Percentiles rank a stretch among this genome's conserved stretches.
Evolutionary conservation across 768 basidiomycete genomes (phyloP).

Genomic region (Mycena vitilis): DNA sequence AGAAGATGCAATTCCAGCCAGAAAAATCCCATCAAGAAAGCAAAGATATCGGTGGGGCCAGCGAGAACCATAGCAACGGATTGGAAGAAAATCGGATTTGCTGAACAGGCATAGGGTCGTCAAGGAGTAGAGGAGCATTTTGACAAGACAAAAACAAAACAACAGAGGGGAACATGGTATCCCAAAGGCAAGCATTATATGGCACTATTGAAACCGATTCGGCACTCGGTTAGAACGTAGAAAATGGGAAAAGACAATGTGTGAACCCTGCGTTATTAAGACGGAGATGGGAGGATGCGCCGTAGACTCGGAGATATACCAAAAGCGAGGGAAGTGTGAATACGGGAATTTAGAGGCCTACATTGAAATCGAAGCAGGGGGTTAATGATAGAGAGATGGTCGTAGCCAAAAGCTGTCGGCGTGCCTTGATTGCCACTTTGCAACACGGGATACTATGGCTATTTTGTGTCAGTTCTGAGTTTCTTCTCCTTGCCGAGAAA

Average conservation of each 20-base stretch:
- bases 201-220: background rate
- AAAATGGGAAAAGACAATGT: background rate
- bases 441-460: too few relatives aligned
- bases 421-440: too few relatives aligned
- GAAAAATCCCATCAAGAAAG: constrained; percentile 2
- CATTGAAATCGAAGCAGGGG: too few relatives aligned
- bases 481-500: too few relatives aligned
- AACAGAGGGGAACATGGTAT: too few relatives aligned
- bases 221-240: background rate
- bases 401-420: too few relatives aligned
- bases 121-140: background rate
- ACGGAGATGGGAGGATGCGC: too few relatives aligned
- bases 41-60: background rate
- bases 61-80: constrained; percentile 34
- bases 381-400: background rate
- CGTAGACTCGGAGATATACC: background rate
- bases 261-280: background rate
- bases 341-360: background rate
- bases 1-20: constrained; percentile 12
- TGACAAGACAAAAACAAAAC: too few relatives aligned
- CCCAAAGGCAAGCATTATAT: background rate
- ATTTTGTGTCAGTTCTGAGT: too few relatives aligned
- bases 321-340: too few relatives aligned
- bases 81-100: background rate
- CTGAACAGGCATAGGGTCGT: background rate